Conservation (phyloP, 495 filamentous ascomycete species). For the Rhizodiscina lignyota region DNA sequence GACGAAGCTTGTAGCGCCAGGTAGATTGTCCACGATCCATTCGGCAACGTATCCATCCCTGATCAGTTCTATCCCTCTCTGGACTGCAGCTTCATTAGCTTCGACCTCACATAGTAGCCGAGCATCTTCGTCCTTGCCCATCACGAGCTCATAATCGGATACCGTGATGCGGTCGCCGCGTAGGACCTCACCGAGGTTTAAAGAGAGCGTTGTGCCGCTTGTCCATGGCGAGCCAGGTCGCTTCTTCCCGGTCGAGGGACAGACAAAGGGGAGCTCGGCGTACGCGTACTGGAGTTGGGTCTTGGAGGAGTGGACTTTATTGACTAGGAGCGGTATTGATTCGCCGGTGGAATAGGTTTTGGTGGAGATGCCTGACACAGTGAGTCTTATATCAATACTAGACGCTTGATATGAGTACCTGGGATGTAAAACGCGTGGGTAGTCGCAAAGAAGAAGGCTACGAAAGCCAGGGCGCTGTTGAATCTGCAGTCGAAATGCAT, state of each 20-base stretch:
- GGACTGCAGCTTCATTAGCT: constrained; percentile 47
- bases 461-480: too few relatives aligned
- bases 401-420: neutral
- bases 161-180: constrained; percentile 81
- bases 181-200: constrained; percentile 87
- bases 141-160: constrained; percentile 71
- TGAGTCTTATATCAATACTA: neutral
- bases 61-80: constrained; percentile 57
- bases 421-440: constrained; percentile 1
- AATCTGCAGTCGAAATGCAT: too few relatives aligned
- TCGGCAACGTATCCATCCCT: constrained; percentile 76
- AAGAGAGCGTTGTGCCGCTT: constrained; percentile 64
- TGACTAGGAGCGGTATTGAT: constrained; percentile 74
- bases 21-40: constrained; percentile 94
- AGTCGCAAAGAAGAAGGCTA: neutral
- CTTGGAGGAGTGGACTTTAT: constrained; percentile 89
- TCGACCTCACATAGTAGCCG: constrained; percentile 56
- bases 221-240: constrained; percentile 55
- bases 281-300: constrained; percentile 90
- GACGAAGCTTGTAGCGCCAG: constrained; percentile 84
- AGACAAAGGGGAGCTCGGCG: constrained; percentile 84
- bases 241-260: constrained; percentile 55
- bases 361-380: constrained; percentile 33
- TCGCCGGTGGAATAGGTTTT: constrained; percentile 69
- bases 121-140: constrained; percentile 66